A percentile compares a stretch with the other conserved stretches of the same genome.
phyloP scores from a whole-genome alignment of 176 grass and related monocot genomes.

The Poa pratensis region DNA sequence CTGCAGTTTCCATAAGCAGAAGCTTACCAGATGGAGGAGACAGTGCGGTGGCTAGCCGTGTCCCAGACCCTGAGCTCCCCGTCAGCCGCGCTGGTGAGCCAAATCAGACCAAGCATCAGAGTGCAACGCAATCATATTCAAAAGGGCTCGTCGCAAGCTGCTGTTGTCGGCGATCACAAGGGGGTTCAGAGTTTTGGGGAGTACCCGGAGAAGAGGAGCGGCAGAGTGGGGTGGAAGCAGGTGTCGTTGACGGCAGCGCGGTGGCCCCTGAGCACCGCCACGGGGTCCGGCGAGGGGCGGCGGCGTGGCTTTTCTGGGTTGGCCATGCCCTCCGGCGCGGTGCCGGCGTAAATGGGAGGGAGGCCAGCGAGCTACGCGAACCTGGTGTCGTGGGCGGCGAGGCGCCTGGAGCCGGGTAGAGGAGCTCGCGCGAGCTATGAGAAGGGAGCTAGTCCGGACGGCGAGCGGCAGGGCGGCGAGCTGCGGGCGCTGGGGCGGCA shows the following conservation, averaged over 20 bases:
- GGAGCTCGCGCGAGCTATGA: no score
- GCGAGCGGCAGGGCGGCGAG: no score
- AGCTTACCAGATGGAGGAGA: constrained; percentile 70
- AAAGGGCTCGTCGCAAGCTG: neutral
- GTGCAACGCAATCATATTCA: neutral
- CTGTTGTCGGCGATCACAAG: neutral
- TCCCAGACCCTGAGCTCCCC: constrained; percentile 91
- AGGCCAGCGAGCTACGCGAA: no score
- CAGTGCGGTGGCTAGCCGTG: constrained; percentile 67
- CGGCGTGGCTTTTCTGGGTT: constrained; percentile 29
- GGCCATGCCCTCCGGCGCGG: constrained; percentile 26
- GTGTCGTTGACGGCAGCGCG: constrained; percentile 76
- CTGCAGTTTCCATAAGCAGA: neutral
- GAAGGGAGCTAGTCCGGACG: no score
- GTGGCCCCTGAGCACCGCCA: constrained; percentile 80
- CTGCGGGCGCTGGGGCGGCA: no score
- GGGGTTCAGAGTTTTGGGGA: neutral
- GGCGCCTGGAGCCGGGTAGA: no score
- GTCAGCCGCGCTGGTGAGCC: constrained; percentile 61
- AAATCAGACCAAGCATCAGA: constrained; percentile 23
- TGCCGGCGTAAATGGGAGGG: no score
- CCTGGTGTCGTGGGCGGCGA: no score
- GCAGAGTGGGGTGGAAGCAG: constrained; percentile 72
- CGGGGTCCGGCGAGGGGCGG: constrained; percentile 70
- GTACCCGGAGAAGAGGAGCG: constrained; percentile 93